These are phyloP conservation scores for Geoglossum cookeanum DNA, from an alignment of 2,329 filamentous ascomycete species.

Conservation along the genomic window DNA sequence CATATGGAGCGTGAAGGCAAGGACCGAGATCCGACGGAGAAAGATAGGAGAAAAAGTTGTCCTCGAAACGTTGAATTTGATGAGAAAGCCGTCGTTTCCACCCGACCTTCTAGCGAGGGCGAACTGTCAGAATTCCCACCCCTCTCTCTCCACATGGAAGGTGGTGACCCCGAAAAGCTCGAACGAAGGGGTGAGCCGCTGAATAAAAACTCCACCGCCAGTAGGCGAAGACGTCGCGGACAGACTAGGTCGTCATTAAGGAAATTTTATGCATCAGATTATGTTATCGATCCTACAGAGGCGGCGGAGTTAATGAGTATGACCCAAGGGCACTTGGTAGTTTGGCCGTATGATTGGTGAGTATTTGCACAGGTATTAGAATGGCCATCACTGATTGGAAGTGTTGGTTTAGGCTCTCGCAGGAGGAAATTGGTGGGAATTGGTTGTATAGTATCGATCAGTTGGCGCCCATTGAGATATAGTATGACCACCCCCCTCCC, in stretches of 20 bases:
- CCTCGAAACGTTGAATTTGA: conserved; percentile 10
- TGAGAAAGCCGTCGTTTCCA: conserved; percentile 24
- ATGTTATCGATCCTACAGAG: conserved; percentile 54
- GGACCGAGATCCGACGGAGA: conserved; percentile 7
- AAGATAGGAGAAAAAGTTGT: conserved; percentile 14
- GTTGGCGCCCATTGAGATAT: conserved; percentile 90
- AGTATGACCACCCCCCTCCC: conserved; percentile 37
- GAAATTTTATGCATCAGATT: conserved; percentile 40
- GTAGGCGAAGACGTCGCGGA: conserved; percentile 22
- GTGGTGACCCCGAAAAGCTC: not conserved
- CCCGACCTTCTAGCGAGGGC: not conserved
- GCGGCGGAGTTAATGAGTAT: conserved; percentile 65
- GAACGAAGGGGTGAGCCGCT: conserved; percentile 13
- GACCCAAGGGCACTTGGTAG: conserved; percentile 73
- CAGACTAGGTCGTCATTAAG: conserved; percentile 27
- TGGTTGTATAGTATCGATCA: conserved; percentile 96
- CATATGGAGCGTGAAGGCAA: conserved; percentile 19
- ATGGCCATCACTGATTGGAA: not conserved
- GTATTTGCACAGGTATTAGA: conserved; percentile 11
- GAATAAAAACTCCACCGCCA: conserved; percentile 19
- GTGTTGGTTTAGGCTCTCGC: conserved; percentile 45
- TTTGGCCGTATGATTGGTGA: conserved; percentile 87
- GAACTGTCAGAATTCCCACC: not conserved
- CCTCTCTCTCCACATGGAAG: not conserved
- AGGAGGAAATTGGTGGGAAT: conserved; percentile 80